These are phyloP conservation scores for Funneliformis mosseae DNA, from an alignment of 192 early-diverging fungal species.

Conservation along the genomic window DNA sequence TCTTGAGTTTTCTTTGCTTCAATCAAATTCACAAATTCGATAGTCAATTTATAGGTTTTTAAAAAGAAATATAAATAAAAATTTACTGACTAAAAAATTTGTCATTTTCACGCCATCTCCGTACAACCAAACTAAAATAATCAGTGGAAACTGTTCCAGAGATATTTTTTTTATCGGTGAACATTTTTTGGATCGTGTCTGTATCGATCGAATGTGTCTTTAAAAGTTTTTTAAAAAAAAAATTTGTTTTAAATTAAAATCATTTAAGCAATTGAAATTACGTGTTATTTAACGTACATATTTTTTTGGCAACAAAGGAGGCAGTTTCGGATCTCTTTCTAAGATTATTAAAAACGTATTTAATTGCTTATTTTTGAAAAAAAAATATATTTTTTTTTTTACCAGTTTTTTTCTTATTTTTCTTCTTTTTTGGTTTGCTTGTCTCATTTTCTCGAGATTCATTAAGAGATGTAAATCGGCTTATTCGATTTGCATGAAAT, in stretches of 20 bases:
- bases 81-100: neutral
- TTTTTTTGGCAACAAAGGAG: neutral
- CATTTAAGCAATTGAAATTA: neutral
- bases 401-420: neutral
- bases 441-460: neutral
- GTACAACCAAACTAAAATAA: neutral
- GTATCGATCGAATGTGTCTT: neutral
- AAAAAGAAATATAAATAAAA: conserved; percentile 2
- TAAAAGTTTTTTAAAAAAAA: neutral
- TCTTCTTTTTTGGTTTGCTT: neutral
- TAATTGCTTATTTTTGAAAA: neutral
- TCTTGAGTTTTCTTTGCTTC: conserved; percentile 21
- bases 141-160: neutral
- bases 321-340: neutral
- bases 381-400: neutral
- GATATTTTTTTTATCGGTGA: neutral
- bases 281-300: neutral
- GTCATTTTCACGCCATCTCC: conserved; percentile 9
- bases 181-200: neutral
- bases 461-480: neutral
- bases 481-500: neutral
- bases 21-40: neutral
- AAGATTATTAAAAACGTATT: neutral
- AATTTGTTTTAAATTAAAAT: neutral
- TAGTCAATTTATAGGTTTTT: neutral